Evolutionary conservation across 192 early-diverging fungal species (phyloP), one percentile per base, ranked within the genome.

Genomic region (Oehlia diaphana): DNA sequence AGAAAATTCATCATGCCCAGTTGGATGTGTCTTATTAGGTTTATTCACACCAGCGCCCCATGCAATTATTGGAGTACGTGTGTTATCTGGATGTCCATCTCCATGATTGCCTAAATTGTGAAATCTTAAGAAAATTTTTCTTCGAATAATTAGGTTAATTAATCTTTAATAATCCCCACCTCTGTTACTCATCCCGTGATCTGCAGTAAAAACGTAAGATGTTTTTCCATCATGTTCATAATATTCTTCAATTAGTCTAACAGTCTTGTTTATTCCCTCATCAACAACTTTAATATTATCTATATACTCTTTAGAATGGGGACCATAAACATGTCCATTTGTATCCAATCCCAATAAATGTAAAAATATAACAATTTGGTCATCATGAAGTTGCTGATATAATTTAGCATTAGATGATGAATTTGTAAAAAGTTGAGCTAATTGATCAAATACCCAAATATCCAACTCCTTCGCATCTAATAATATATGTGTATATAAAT

Each of bases 311-410:
- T 91, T 79, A 16, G 96, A 97, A 62, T 92, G 87, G 14, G 97
- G 97, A 39, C 92, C 89, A 78, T 92, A 90, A 13, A 89, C 93
- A 80, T 98, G 97, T 26, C 97, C 97, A 81, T 97, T 98, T 72
- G 94, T 96, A 84, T 98, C 97, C 44, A 98, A 85, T 2, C 97
- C 97, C 53, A 97, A 90, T n/a, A 98, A 85, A 85, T 98, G 97
- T 49, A 97, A 84, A 84, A 98, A 98, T 81, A 97, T 95, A 2
- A 97, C 92, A 73, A 94, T 90, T 81, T 93, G 90, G 62, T 96
- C 89, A 66, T 91, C 82, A 42, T 91, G 90, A 78, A 97, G 83
- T 82, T 91, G 83, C 3, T 81, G 63, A 66, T 87, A 50, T 26
- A 95, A 87, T 35, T 82, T 83, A 9, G 75, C 66, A 58, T 91